Evolutionary conservation across 169 alveolate species (phyloP), one percentile per base, ranked within the genome.

Genomic region (Amoebophrya sp.): DNA sequence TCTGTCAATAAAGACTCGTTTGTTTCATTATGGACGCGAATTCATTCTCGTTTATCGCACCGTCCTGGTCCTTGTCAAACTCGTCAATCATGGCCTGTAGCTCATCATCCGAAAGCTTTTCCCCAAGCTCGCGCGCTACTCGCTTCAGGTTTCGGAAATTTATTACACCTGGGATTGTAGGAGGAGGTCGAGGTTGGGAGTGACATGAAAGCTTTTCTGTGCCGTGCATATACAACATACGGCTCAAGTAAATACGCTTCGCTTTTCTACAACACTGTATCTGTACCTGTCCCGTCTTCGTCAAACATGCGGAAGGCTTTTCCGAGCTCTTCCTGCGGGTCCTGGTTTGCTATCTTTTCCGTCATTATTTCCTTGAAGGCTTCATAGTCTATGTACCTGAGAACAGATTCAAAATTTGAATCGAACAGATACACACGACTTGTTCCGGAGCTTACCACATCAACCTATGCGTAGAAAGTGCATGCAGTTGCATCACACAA

Each of bases 61-160:
- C 99, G 95, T 98, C 99, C 93, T 97, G 97, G 94, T 98, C 99
- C 89, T 96, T 95, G 94, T 98, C 99, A 91, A 99, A 99, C 93
- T 98, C 99, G 93, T 98, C 99, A 77, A 98, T 97, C 99, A 98
- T 98, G 91, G 99, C 99, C 93, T 98, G 98, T 53, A 98, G 96
- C 93, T 98, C 99, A 41, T 98, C 99, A 92, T 98, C 99, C 77
- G 99, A 95, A 90, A 98, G 95, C 55, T 97, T 97, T 91, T 98
- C 99, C 39, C 99, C 99, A 91, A 98, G 94, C 92, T 98, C 99
- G 93, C 96, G 95, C 40, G 99, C 98, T 25, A 98, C 99, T 90
- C 99, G 96, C 92, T 98, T 97, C 41, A 98, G 96, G 93, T 98
- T 98, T 94, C 97, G 97, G 89, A 98, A 94, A 40, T 98, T 95